Base-by-base conservation (phyloP, 106 monocot genomes). In the Acorus gramineus region DNA sequence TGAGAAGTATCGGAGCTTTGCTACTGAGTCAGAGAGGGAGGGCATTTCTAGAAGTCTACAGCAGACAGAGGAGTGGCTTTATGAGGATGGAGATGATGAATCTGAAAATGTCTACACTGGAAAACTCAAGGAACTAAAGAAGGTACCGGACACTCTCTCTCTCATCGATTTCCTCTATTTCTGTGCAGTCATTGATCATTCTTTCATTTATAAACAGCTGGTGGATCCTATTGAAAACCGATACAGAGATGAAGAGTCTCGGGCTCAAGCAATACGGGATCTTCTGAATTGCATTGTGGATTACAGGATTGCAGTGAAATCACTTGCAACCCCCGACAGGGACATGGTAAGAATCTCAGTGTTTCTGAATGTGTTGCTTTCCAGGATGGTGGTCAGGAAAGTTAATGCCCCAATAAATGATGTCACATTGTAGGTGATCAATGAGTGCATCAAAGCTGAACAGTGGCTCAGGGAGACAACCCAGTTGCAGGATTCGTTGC, bases 11-110 rank as follows among this genome's bases (percentile, higher is more conserved):
- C 68, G 87, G 51, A 85, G 86, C 73, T 87, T 95, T 73, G 80
- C 84, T 7, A 84, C 64, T 72, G 82, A 87, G 6, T 70, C 75
- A 42, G 90, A 95, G 68, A 95, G 72, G 64, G 84, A 90, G 73
- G 85, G 67, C n/a, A 84, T 95, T 42, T 76, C 78, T 50, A 63
- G 47, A 14, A 84, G 49, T 47, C 74, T 95, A 44, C 84, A 90
- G 61, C 77, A 95, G n/a, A 85, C 80, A 5, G 95, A 95, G 72
- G 82, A 90, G 3, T 95, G 95, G 95, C 90, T 95, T 60, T 90
- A 95, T 75, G 87, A 90, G 59, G 95, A 95, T 50, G 95, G 95
- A 11, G 90, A 84, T 64, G 87, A 95, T 82, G 95, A 86, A 71
- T 78, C 87, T n/a, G 87, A 80, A 71, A 69, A 65, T 42, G 74